Evolutionary conservation across 2,329 filamentous ascomycete species (phyloP), one percentile per base, ranked within the genome.

Genomic region (Neofusicoccum umdonicola): DNA sequence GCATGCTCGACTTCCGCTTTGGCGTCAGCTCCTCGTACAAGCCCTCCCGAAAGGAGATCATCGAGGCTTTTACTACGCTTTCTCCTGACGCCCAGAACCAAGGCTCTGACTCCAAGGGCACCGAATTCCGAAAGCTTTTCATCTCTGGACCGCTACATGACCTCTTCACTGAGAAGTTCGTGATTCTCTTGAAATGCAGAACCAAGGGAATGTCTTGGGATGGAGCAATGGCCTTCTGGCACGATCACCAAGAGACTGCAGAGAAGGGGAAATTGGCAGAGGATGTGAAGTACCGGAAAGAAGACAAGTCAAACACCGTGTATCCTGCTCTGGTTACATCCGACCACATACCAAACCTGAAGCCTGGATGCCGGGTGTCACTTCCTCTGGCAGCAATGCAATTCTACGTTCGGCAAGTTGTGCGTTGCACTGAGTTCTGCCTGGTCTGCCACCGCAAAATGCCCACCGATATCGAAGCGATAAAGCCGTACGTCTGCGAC

Each of bases 361-460:
- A 66, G 1, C 57, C 62, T 2, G 51, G 71, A 1, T 70, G 76
- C n/a, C 65, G 73, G 12, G 71, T 81, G 51, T 88, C 85, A 1
- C 80, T 88, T 39, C 85, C 85, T 6, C 76, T 88, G 3, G 74
- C 86, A 2, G 82, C 81, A 1, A 91, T 92, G 83, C 90, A 96
- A 68, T 95, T 93, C 69, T 83, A 88, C 0, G 80, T 96, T 31
- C 87, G 89, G 1, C 90, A 93, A 70, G 87, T 97, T 66, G 85
- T 90, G 7, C 88, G 87, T 65, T 97, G 92, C 74, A 92, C 91
- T 0, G 88, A 95, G 62, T 96, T 94, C 75, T 97, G 93, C 75
- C 84, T 96, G 63, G 88, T 93, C 27, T 97, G 93, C 71, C 91
- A 96, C 75, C 85, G 85, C 68, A 88, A 84, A 68, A 83, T 91